Base-by-base conservation (phyloP, 2,329 filamentous ascomycete genomes). In the Xylariaceae sp. region DNA sequence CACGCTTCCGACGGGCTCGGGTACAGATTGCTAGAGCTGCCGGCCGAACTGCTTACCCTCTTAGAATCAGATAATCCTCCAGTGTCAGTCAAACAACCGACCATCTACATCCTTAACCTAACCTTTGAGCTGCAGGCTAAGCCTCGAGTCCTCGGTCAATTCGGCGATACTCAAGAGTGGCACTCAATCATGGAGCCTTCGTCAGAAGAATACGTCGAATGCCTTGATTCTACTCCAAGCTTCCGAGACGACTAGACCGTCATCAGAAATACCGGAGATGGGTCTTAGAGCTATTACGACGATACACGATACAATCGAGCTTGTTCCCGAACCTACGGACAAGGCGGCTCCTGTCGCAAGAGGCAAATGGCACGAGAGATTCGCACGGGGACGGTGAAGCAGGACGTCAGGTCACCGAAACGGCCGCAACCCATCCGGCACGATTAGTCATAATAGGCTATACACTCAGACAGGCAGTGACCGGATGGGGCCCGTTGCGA, bases 181-280 rank as follows among this genome's bases (percentile, higher is more conserved):
- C 2, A 70, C 74, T 50, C 80, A 79, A 63, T 81, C 79, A 16
- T 88, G 86, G 72, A 77, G 78, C 5, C 76, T 88, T 45, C 82
- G 82, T 26, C 85, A 88, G 66, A 88, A 88, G 69, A 88, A 87
- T 69, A 87, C 85, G 0, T 88, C 85, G 44, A 88, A 88, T 67
- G 81, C 82, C n/a, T 76, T 88, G 45, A 81, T 87, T 64, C 69
- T 88, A 2, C 74, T 88, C 29, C 68, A 73, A 21, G 73, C 68
- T 7, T 66, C 64, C 23, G 54, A 65, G n/a, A 52, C 48, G 6
- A 52, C 48, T 32, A n/a, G 42, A 23, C 23, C 51, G 21, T 49
- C 59, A 41, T 54, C 56, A 18, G 60, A 61, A 23, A 69, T 70
- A 10, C 63, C 71, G 7, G 67, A 72, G 26, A 61, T 71, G 1